These are phyloP conservation scores for Rhizodiscina lignyota DNA, from an alignment of 495 filamentous ascomycete species.

Conservation along the genomic window DNA sequence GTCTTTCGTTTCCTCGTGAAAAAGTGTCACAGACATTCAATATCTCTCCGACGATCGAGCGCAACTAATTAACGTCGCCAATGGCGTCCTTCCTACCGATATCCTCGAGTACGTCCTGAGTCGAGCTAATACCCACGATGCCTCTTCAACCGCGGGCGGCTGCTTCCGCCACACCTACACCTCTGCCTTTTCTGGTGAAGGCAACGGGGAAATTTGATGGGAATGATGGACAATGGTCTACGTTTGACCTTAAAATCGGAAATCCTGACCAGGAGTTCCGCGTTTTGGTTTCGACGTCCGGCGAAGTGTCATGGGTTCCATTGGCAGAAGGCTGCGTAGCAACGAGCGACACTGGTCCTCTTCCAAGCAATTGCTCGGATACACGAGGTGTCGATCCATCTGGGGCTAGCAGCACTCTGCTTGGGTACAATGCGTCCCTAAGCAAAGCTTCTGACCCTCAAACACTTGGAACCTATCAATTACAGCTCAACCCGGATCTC, in stretches of 20 bases:
- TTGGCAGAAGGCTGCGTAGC: conserved; percentile 1
- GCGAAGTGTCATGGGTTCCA: not conserved
- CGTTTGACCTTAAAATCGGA: conserved; percentile 12
- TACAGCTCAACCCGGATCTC: conserved; percentile 7
- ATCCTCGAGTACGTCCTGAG: too few species aligned
- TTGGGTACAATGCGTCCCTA: conserved; percentile 6
- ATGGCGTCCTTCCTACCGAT: too few species aligned
- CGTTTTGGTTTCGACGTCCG: not conserved
- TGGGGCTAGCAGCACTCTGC: conserved; percentile 7
- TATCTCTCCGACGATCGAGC: too few species aligned
- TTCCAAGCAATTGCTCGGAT: conserved; percentile 6
- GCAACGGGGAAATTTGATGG: conserved; percentile 8
- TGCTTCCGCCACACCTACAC: too few species aligned
- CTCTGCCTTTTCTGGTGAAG: not conserved
- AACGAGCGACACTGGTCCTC: conserved; percentile 5
- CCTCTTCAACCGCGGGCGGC: too few species aligned
- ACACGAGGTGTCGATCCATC: conserved; percentile 5
- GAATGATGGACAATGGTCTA: conserved; percentile 16
- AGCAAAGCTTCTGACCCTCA: conserved; percentile 4
- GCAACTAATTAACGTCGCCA: too few species aligned
- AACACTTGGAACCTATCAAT: conserved; percentile 9
- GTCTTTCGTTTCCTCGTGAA: too few species aligned
- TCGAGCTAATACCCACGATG: too few species aligned
- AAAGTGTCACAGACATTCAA: too few species aligned
- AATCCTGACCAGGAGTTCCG: not conserved